These are phyloP conservation scores for Pelargonium nanum DNA, from an alignment of 345 rosid species.

Conservation along the genomic window DNA sequence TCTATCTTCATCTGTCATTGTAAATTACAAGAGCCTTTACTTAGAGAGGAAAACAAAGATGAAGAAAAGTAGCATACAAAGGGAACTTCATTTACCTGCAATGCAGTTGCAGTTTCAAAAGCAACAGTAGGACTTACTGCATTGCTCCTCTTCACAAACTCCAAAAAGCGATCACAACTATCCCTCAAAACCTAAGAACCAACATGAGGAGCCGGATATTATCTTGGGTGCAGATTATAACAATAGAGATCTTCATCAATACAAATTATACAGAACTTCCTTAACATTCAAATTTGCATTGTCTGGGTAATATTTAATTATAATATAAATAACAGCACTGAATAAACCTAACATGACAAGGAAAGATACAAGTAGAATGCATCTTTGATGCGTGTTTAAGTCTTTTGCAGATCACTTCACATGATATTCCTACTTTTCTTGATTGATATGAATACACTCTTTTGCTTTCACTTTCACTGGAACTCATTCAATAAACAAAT, in stretches of 20 bases:
- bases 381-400: background rate
- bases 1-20: slow-evolving; percentile 66
- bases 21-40: background rate
- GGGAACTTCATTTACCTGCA: slow-evolving; percentile 54
- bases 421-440: background rate
- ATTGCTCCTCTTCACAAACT: slow-evolving; percentile 86
- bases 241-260: background rate
- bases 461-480: background rate
- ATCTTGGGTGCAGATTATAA: background rate
- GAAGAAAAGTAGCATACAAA: background rate
- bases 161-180: slow-evolving; percentile 81
- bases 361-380: background rate
- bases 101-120: slow-evolving; percentile 86
- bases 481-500: background rate
- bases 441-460: background rate
- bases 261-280: background rate
- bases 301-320: background rate
- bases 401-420: background rate
- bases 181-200: slow-evolving; percentile 65
- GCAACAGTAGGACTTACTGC: slow-evolving; percentile 94
- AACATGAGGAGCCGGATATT: background rate
- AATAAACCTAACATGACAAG: background rate
- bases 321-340: too few species aligned
- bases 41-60: background rate
- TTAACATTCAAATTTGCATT: background rate